A percentile compares a stretch with the other conserved stretches of the same genome.
Conservation (phyloP, 768 basidiomycete genomes). For the Hygrocybe punicea region DNA sequence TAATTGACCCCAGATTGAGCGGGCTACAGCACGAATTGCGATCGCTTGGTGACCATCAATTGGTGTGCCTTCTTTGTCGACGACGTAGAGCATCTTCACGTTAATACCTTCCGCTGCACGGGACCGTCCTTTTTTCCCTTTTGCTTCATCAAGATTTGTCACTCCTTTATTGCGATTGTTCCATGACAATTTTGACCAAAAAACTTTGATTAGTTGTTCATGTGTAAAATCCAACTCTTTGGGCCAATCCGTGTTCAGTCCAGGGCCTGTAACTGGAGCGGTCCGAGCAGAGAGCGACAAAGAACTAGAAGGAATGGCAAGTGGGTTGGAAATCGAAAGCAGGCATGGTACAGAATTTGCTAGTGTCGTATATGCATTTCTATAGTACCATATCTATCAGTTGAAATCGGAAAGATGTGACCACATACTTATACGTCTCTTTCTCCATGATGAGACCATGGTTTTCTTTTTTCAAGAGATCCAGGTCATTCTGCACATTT, state of each 20-base stretch:
- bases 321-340: too few species aligned
- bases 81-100: neutral
- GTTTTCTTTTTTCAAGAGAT: too few species aligned
- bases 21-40: neutral
- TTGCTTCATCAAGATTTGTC: neutral
- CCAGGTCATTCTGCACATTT: too few species aligned
- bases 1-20: neutral
- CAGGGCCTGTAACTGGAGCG: neutral
- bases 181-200: neutral
- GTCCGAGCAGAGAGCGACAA: neutral
- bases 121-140: neutral
- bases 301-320: neutral
- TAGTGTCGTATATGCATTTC: too few species aligned
- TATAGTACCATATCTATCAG: too few species aligned
- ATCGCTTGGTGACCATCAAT: neutral
- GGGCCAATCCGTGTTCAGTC: neutral
- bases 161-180: neutral
- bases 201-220: neutral
- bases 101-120: neutral
- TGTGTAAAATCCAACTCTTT: neutral
- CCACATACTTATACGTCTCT: too few species aligned
- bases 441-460: too few species aligned
- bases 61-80: neutral
- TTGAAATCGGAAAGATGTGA: too few species aligned
- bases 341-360: too few species aligned